Conservation (phyloP, 2,329 filamentous ascomycete species). For the Trematosphaeria pertusa region DNA sequence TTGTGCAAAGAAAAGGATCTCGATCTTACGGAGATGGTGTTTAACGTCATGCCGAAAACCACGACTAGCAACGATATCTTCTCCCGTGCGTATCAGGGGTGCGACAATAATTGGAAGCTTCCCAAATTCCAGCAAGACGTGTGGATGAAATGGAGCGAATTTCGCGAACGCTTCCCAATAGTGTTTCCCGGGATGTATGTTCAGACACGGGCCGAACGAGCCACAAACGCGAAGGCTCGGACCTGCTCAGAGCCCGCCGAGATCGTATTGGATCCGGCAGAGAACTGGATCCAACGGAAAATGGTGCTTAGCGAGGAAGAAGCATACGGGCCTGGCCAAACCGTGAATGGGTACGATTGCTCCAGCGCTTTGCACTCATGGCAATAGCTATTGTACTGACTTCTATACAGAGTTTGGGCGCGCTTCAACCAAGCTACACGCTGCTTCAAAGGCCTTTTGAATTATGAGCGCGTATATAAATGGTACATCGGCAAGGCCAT, state of each 20-base stretch:
- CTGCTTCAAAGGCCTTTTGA: conserved; percentile 76
- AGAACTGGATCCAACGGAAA: conserved; percentile 67
- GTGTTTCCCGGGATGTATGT: conserved; percentile 20
- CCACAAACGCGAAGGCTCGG: not conserved
- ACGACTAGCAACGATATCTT: conserved; percentile 55
- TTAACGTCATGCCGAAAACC: conserved; percentile 57
- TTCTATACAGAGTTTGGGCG: conserved; percentile 56
- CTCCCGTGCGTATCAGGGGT: conserved; percentile 53
- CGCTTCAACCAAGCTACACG: conserved; percentile 73
- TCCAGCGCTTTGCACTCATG: not conserved
- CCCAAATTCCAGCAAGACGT: conserved; percentile 17
- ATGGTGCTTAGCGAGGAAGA: conserved; percentile 68
- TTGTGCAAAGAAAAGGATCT: conserved; percentile 55
- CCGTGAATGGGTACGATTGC: conserved; percentile 60
- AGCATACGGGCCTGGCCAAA: conserved; percentile 59
- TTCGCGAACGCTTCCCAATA: conserved; percentile 51
- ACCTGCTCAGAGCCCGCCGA: conserved; percentile 24
- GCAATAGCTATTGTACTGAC: not conserved
- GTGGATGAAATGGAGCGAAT: conserved; percentile 57
- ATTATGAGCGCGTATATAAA: conserved; percentile 68
- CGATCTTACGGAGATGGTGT: conserved; percentile 66
- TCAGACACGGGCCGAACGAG: conserved; percentile 9
- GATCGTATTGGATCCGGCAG: conserved; percentile 31
- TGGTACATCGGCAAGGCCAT: conserved; percentile 67
- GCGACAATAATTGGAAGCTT: conserved; percentile 29